Evolutionary conservation across 225 moss, liverwort and hornwort genomes (phyloP).

Genomic region (Marchantia paleacea): DNA sequence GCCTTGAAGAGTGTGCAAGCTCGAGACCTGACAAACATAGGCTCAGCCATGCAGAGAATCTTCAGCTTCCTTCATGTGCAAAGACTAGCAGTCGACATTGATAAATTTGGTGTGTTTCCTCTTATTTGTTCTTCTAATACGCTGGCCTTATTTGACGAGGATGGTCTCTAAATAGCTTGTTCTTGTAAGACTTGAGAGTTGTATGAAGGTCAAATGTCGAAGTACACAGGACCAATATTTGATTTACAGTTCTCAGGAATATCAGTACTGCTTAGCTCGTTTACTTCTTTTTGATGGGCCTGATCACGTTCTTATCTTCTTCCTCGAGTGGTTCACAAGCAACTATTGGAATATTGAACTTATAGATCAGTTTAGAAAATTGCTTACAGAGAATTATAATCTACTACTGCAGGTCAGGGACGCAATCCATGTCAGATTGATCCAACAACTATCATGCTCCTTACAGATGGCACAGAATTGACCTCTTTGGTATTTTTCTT

Average conservation of each 20-base stretch:
- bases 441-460: constrained; percentile 90
- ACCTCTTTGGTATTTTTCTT: constrained; percentile 67
- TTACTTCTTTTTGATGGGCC: no score
- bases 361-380: no score
- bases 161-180: no score
- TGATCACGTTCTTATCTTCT: no score
- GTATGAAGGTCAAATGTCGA: no score
- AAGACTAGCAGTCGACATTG: constrained; percentile 77
- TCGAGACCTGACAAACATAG: constrained; percentile 96
- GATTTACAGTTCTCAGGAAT: no score
- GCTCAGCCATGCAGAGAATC: constrained; percentile 87
- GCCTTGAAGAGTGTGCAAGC: constrained; percentile 92
- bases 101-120: constrained; percentile 69
- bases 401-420: constrained; percentile 77
- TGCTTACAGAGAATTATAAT: neutral
- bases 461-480: constrained; percentile 97
- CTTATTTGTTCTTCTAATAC: neutral
- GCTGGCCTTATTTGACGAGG: neutral
- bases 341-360: no score
- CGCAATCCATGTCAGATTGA: constrained; percentile 88
- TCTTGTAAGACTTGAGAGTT: no score
- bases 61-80: constrained; percentile 94
- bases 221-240: no score
- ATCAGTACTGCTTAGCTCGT: no score
- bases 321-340: no score